Evolutionary conservation across 495 filamentous ascomycete species (phyloP), one percentile per base, ranked within the genome.

Genomic region (Penicillium robsamsonii): DNA sequence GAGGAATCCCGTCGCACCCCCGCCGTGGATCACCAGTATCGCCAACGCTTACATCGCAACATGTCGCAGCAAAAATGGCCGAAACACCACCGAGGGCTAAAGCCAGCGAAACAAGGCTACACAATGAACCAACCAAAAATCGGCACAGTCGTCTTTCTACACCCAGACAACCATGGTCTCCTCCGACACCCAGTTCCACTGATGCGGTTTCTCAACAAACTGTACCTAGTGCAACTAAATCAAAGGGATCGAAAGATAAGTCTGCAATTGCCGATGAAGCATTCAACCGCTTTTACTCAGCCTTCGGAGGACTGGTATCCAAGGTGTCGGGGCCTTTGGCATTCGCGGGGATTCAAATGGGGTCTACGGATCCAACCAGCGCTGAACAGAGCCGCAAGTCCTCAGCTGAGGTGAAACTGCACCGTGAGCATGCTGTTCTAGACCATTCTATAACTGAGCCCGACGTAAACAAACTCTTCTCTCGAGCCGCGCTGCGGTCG

Each of bases 281-380:
- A 0, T 98, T 97, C 67, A 84, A 90, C 31, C 80, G 84, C 50
- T 98, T 97, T 65, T 98, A 96, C 72, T 90, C 81, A 51, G 90
- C 88, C 17, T 91, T 97, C 64, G 91, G 91, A 49, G 86, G 79
- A 38, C 79, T 97, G 22, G 87, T 97, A 62, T 89, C 87, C 48
- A 84, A 82, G 47, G 81, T 98, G 3, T 95, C 93, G 5, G 90
- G 91, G 0, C 91, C 91, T 12, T 77, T 98, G 7, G 92, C 91
- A 12, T 97, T 96, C 70, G 89, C 93, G 12, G 92, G 93, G 3
- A 84, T 98, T 4, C 94, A 95, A 2, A 72, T 98, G 7, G 76
- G 68, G 8, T 68, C 75, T 10, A 83, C 89, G 17, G 80, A 84
- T 44, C 57, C 78, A 8, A 31, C 66, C 10, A 75, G 76, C 63